A percentile compares a stretch with the other conserved stretches of the same genome.
phyloP scores from a whole-genome alignment of 2,329 filamentous ascomycete species.

The Talaromyces verruculosus region DNA sequence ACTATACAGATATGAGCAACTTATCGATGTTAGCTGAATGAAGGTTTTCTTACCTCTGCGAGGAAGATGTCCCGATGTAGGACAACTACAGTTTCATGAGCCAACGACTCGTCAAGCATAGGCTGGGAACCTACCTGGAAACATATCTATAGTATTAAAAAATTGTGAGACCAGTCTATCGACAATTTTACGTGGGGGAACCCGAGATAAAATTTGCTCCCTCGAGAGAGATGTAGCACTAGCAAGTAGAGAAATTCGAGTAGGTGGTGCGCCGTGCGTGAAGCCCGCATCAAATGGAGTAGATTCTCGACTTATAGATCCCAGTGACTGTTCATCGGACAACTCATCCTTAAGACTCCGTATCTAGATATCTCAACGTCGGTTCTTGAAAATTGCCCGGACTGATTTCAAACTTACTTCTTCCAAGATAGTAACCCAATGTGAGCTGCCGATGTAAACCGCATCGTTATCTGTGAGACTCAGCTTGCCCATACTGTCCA shows the following conservation, averaged over 20 bases:
- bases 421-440: slow-evolving; percentile 19
- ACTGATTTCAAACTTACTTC: slow-evolving; percentile 6
- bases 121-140: not conserved
- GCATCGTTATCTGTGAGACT: slow-evolving; percentile 15
- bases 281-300: slow-evolving; percentile 10
- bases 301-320: slow-evolving; percentile 7
- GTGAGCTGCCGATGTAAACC: slow-evolving; percentile 18
- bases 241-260: slow-evolving; percentile 12
- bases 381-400: not conserved
- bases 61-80: slow-evolving; percentile 11
- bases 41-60: slow-evolving; percentile 9
- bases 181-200: slow-evolving; percentile 14
- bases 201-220: slow-evolving; percentile 12
- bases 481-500: slow-evolving; percentile 15
- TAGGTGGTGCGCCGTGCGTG: not conserved
- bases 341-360: slow-evolving; percentile 17
- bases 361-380: slow-evolving; percentile 1
- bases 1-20: slow-evolving; percentile 11
- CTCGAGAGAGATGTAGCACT: slow-evolving; percentile 12
- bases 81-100: slow-evolving; percentile 3
- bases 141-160: slow-evolving; percentile 17
- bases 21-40: not conserved
- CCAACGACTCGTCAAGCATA: not conserved
- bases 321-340: not conserved
- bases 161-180: slow-evolving; percentile 17